These are phyloP conservation scores for Tylopilus felleus DNA, from an alignment of 768 basidiomycete species.

Conservation along the genomic window DNA sequence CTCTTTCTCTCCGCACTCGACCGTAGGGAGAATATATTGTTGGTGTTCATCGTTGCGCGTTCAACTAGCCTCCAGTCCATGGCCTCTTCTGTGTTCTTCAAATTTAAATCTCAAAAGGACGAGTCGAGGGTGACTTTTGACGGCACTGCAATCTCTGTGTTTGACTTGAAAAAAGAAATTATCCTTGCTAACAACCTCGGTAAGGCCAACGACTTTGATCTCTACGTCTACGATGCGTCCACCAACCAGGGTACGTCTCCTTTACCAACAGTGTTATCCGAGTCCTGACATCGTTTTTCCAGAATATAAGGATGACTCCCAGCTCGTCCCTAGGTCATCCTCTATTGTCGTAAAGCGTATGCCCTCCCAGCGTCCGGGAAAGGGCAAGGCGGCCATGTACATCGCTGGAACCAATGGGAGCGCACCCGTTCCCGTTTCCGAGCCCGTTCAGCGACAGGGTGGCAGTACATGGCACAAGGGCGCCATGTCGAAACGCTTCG, in stretches of 20 bases:
- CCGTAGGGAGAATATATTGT: constrained; percentile 24
- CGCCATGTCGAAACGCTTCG: constrained; percentile 87
- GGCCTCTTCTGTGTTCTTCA: constrained; percentile 97
- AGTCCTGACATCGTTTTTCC: constrained; percentile 5
- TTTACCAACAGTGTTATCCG: neutral
- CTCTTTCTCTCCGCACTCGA: constrained; percentile 3
- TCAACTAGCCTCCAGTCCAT: constrained; percentile 35
- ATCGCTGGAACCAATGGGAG: constrained; percentile 46
- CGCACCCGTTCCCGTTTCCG: constrained; percentile 45
- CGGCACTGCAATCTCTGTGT: constrained; percentile 97
- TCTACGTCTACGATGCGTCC: constrained; percentile 78
- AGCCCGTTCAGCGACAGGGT: constrained; percentile 40
- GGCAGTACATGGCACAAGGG: constrained; percentile 60
- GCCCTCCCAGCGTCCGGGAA: constrained; percentile 76
- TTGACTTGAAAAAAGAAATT: constrained; percentile 98
- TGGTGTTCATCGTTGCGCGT: constrained; percentile 15
- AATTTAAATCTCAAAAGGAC: constrained; percentile 92
- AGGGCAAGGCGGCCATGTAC: constrained; percentile 79
- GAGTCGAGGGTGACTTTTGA: constrained; percentile 97
- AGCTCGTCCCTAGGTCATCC: constrained; percentile 90
- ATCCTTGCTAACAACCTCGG: constrained; percentile 94
- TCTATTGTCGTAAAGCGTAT: constrained; percentile 91
- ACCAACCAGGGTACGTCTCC: constrained; percentile 77
- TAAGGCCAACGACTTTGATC: constrained; percentile 96
- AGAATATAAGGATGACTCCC: constrained; percentile 92